Evolutionary conservation across 495 filamentous ascomycete genomes (phyloP), one percentile per base, ranked within the genome.

Genomic region (Aspergillus leporis): DNA sequence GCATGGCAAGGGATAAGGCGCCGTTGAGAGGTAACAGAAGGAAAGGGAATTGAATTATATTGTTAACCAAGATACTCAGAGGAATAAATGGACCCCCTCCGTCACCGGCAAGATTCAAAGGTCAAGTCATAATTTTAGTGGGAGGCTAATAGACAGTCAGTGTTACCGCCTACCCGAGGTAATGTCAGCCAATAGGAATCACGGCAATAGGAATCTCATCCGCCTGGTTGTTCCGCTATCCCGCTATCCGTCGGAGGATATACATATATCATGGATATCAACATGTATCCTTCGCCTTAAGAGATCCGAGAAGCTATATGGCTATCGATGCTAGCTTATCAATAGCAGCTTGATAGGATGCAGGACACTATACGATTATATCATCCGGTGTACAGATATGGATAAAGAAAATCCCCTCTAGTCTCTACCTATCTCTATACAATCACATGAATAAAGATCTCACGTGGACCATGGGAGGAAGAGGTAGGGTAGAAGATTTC

Each of bases 71-170:
- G 14, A n/a, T 32, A 23, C 41, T 45, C n/a, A 28, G 54, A 56
- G 28, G n/a, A 47, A 41, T 47, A 19, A 36, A 19, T 7, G 55
- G 14, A 16, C 13, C 36, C 47, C 48, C 36, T 52, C 48, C 48
- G 47, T 58, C 48, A 58, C 49, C 56, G 56, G 56, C 30, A 18
- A 38, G 32, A 40, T 23, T 38, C n/a, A 56, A 41, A 48, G 25
- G 38, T 59, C 49, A 60, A 54, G 28, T 30, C 28, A 16, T 43
- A 22, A 55, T 56, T 56, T 60, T 60, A 49, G 55, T 43, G 32
- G 38, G 25, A 43, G 59, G 63, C 69, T 66, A 50, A 65, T 62
- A 63, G 64, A 66, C 71, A 62, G 63, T 73, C 61, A 60, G 70
- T 65, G 64, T 67, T 63, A 53, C 71, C 66, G 64, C 63, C 63